Base-by-base conservation (phyloP, 1,284 basidiomycete species). In the Heterobasidion irregulare region DNA sequence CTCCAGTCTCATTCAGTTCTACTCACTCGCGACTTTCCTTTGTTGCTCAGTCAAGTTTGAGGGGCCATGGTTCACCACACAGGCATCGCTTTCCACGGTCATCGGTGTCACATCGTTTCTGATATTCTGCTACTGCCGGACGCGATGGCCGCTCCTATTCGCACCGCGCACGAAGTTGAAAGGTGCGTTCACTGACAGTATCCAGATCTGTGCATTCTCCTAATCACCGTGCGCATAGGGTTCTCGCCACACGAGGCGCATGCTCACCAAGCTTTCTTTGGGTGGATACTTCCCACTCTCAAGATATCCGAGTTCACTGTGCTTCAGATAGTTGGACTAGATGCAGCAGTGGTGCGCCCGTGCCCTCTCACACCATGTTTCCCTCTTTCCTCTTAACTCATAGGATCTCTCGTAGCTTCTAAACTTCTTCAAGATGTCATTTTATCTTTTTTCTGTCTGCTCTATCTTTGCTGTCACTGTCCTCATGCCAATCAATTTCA, bases 241-340 rank as follows among this genome's bases (percentile, higher is more conserved):
- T 94, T 95, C 72, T 93, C 93, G 5, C 90, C 93, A 15, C 89
- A 92, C 63, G 90, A 94, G 69, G 89, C 88, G 0, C 91, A 94
- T 65, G 83, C 84, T 6, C 88, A 89, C 61, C 77, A 81, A 56
- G 84, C 87, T 0, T 90, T 96, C 71, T 94, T 98, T 70, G 92
- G 92, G 18, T 99, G 96, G 96, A 91, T 98, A 60, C 68, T 94
- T 60, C 96, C 96, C 0, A 98, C 95, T 0, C 78, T 98, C 55
- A 77, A 80, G 56, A 93, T 90, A 0, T 93, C 92, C 47, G 96
- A 98, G 66, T 93, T 91, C 63, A 90, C 92, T 2, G 86, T 98
- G n/a, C 76, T 98, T 0, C 95, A 98, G 67, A 95, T 96, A 45
- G 95, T 98, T 10, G 96, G 96, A 0, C 73, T 99, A 50, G 96